Evolutionary conservation across 345 rosid genomes (phyloP).

Genomic region (Salix arbutifolia): DNA sequence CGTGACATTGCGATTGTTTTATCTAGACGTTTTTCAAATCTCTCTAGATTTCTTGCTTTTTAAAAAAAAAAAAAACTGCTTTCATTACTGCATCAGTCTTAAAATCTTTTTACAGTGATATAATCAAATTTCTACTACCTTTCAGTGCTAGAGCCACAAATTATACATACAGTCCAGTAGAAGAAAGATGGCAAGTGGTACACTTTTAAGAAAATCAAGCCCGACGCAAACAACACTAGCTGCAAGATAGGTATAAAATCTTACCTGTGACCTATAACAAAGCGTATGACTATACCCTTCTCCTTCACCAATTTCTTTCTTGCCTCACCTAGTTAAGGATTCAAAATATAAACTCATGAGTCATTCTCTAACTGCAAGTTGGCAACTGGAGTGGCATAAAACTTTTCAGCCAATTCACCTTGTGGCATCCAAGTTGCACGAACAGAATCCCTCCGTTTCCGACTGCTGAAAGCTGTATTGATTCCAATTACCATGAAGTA

Average conservation of each 20-base stretch:
- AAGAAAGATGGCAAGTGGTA: background rate
- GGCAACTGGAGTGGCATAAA: background rate
- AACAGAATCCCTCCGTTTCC: slow-evolving; percentile 77
- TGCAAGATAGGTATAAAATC: background rate
- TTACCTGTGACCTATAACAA: slow-evolving; percentile 89
- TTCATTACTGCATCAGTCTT: background rate
- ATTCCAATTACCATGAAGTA: slow-evolving; percentile 85
- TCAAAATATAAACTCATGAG: background rate
- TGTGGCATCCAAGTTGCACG: slow-evolving; percentile 95
- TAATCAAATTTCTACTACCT: background rate
- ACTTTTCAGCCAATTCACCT: slow-evolving; percentile 36
- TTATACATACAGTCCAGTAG: background rate
- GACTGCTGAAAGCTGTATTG: slow-evolving; percentile 80
- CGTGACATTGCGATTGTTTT: background rate
- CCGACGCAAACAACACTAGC: background rate
- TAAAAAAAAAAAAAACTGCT: background rate
- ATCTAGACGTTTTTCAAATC: background rate
- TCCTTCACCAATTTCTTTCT: slow-evolving; percentile 62
- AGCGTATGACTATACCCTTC: slow-evolving; percentile 79
- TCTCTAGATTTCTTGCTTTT: background rate
- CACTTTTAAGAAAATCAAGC: background rate
- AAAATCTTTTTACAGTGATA: background rate
- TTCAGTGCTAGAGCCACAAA: background rate
- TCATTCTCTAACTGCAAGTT: background rate
- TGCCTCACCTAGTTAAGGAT: slow-evolving; percentile 44